phyloP scores from a whole-genome alignment of 257 asterid genomes.

The Solanum appendiculatum region DNA sequence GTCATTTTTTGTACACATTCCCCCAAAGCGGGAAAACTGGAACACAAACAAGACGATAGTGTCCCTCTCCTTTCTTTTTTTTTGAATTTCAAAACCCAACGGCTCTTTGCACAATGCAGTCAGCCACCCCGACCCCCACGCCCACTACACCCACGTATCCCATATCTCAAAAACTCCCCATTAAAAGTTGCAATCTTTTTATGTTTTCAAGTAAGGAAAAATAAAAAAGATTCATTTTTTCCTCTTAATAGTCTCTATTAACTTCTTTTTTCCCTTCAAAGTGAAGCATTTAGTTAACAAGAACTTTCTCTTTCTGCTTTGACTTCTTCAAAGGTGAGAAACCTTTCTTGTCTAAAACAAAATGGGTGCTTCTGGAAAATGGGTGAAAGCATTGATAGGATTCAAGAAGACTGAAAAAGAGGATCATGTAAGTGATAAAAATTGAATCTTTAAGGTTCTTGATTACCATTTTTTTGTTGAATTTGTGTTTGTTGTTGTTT shows the following conservation, averaged over 20 bases:
- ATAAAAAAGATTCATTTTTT: too few species aligned
- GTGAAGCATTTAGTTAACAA: not conserved
- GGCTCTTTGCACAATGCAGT: conserved; percentile 25
- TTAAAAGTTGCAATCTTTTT: not conserved
- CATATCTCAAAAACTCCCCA: not conserved
- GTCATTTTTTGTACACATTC: not conserved
- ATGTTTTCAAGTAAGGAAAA: not conserved
- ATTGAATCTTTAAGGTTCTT: conserved; percentile 2
- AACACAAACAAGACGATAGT: not conserved
- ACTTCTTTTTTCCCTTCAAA: not conserved
- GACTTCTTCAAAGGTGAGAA: conserved; percentile 4
- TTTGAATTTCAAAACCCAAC: conserved; percentile 57
- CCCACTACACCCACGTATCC: not conserved
- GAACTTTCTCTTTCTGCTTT: not conserved
- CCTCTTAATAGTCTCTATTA: not conserved
- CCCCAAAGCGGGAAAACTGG: conserved; percentile 37
- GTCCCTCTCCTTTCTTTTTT: not conserved
- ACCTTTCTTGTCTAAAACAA: not conserved
- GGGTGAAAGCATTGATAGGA: conserved; percentile 82
- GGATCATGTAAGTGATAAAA: conserved; percentile 46
- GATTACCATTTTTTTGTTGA: not conserved
- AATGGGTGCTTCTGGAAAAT: conserved; percentile 89
- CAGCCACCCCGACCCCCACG: not conserved
- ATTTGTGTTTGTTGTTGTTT: not conserved
- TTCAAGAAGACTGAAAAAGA: conserved; percentile 70